Conservation (phyloP, 2,329 filamentous ascomycete species). For the Rhytidhysteron rufulum region DNA sequence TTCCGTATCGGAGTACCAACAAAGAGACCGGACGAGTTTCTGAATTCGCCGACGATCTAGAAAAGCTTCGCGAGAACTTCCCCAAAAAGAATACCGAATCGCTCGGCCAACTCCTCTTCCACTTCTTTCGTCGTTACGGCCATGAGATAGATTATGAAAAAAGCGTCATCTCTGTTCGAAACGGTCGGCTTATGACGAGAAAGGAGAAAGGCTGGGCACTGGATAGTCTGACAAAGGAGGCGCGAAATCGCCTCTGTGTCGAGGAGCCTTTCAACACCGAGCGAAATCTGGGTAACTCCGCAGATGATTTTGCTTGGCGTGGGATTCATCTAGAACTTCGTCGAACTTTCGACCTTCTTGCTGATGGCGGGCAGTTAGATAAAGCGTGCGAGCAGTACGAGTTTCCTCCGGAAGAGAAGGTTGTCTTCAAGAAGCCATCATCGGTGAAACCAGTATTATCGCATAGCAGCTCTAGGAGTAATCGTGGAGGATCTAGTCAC, state of each 20-base stretch:
- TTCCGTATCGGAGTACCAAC: slow-evolving; percentile 58
- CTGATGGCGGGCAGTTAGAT: slow-evolving; percentile 68
- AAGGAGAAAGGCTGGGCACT: slow-evolving; percentile 85
- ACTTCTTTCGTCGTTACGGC: slow-evolving; percentile 93
- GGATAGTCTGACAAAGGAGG: slow-evolving; percentile 45
- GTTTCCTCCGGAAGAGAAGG: slow-evolving; percentile 75
- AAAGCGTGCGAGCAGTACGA: slow-evolving; percentile 85
- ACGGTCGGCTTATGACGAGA: slow-evolving; percentile 74
- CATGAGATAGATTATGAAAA: slow-evolving; percentile 90
- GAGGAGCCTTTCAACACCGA: slow-evolving; percentile 93
- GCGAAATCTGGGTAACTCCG: slow-evolving; percentile 92
- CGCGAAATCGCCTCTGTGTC: slow-evolving; percentile 76
- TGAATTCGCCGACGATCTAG: slow-evolving; percentile 82
- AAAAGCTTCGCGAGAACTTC: slow-evolving; percentile 68
- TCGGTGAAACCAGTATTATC: slow-evolving; percentile 54
- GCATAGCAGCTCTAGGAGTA: slow-evolving; percentile 46
- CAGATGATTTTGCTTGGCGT: slow-evolving; percentile 89
- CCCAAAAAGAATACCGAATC: slow-evolving; percentile 78
- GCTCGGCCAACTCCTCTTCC: slow-evolving; percentile 81
- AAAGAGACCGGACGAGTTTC: slow-evolving; percentile 63
- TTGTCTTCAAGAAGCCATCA: slow-evolving; percentile 50
- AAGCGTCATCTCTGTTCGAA: slow-evolving; percentile 76
- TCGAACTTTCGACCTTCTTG: slow-evolving; percentile 78
- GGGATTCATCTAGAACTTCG: slow-evolving; percentile 88
- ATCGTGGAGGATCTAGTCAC: slow-evolving; percentile 42